Percentiles rank a stretch among this genome's conserved stretches.
phyloP scores from a whole-genome alignment of 192 early-diverging fungal genomes.

The Umbelopsis sp. region DNA sequence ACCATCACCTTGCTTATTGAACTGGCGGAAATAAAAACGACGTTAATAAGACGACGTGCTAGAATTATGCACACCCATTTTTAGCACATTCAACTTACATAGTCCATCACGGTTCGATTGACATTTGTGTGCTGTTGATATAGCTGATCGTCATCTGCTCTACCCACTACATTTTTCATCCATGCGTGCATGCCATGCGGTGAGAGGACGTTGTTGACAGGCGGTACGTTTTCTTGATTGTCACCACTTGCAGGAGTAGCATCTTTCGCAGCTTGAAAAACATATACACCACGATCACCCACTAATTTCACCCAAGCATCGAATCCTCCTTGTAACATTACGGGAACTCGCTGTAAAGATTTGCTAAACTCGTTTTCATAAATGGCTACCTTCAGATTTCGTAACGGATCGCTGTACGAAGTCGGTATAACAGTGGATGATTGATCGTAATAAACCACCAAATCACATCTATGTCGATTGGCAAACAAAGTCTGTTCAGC shows the following conservation, averaged over 20 bases:
- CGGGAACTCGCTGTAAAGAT: slow-evolving; percentile 54
- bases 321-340: slow-evolving; percentile 82
- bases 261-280: background rate
- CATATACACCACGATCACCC: slow-evolving; percentile 49
- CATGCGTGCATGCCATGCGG: background rate
- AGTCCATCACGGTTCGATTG: slow-evolving; percentile 15
- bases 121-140: background rate
- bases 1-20: slow-evolving; percentile 8
- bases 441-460: slow-evolving; percentile 76
- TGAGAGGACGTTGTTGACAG: background rate
- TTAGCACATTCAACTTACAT: background rate
- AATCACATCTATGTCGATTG: slow-evolving; percentile 64
- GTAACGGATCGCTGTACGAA: slow-evolving; percentile 35
- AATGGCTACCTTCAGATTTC: slow-evolving; percentile 59
- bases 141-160: background rate
- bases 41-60: background rate
- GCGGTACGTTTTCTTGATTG: slow-evolving; percentile 8
- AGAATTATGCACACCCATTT: background rate
- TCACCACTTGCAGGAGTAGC: background rate
- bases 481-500: slow-evolving; percentile 69
- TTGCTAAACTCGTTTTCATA: slow-evolving; percentile 63
- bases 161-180: slow-evolving; percentile 11
- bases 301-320: slow-evolving; percentile 68
- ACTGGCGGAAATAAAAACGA: slow-evolving; percentile 6
- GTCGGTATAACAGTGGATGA: slow-evolving; percentile 46